phyloP scores from a whole-genome alignment of 345 rosid species.

The Ricinus communis region DNA sequence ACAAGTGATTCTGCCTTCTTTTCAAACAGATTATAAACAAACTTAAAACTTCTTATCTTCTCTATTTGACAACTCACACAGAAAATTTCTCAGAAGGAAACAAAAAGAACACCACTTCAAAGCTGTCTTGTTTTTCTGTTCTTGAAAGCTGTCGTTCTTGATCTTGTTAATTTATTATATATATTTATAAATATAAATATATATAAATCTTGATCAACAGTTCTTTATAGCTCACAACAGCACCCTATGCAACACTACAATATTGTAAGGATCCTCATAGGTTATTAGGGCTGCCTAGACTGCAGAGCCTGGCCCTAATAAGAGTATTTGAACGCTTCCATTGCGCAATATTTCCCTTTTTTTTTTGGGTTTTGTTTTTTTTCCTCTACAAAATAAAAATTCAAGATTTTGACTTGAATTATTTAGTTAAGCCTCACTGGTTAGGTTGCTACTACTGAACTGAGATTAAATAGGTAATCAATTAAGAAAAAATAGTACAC shows the following conservation, averaged over 20 bases:
- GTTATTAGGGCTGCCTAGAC: not conserved
- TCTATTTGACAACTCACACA: slow-evolving; percentile 5
- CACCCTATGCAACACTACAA: not conserved
- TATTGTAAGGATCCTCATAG: not conserved
- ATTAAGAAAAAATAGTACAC: not conserved
- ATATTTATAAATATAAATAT: not conserved
- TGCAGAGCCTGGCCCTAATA: not conserved
- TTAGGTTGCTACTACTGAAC: not conserved
- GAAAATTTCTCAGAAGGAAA: not conserved
- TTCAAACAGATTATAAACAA: not conserved
- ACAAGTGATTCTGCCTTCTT: slow-evolving; percentile 25
- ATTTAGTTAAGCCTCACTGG: not conserved
- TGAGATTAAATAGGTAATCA: not conserved
- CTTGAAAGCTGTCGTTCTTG: not conserved
- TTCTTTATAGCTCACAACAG: not conserved
- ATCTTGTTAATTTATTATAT: not conserved
- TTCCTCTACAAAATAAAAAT: not conserved
- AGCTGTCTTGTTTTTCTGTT: not conserved
- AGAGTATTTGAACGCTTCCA: not conserved
- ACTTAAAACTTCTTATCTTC: not conserved
- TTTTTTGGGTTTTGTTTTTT: not conserved
- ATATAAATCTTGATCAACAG: not conserved
- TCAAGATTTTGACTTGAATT: not conserved
- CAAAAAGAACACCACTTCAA: not conserved
- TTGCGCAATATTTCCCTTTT: not conserved